Percentiles rank a stretch among this genome's conserved stretches.
Conservation (phyloP, 140 eudicot species). For the Cichorium intybus region DNA sequence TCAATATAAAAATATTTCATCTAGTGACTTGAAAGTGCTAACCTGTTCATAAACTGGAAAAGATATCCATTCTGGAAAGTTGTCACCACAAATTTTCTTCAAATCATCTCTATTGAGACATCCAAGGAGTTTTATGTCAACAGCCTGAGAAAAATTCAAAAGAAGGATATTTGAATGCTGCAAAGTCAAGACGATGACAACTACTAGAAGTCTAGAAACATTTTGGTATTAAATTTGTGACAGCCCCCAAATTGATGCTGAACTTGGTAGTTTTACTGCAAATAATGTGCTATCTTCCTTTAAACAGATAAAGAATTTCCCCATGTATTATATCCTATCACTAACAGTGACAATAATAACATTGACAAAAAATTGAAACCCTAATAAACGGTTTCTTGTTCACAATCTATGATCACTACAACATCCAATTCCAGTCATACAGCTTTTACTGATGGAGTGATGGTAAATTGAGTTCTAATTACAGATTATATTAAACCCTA, state of each 20-base stretch:
- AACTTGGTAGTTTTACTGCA: no score
- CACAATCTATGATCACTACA: constrained; percentile 7
- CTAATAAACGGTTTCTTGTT: constrained; percentile 8
- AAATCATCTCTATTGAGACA: constrained; percentile 85
- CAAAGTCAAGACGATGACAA: neutral
- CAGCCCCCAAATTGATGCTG: no score
- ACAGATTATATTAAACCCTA: constrained; percentile 18
- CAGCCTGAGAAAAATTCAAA: constrained; percentile 62
- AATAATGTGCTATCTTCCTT: no score
- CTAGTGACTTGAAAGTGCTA: constrained; percentile 15
- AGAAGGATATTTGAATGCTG: neutral
- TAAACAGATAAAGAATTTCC: neutral
- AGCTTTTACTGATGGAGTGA: constrained; percentile 1
- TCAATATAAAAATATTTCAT: neutral
- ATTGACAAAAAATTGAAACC: neutral
- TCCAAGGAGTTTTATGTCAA: constrained; percentile 80
- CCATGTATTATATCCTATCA: constrained; percentile 10
- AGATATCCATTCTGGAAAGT: constrained; percentile 93
- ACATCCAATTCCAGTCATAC: constrained; percentile 7
- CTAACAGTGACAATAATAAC: neutral
- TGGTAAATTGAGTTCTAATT: constrained; percentile 2
- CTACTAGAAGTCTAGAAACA: no score
- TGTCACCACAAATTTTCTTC: constrained; percentile 92
- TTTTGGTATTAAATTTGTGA: no score
- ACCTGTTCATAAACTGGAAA: constrained; percentile 99